These are phyloP conservation scores for Melastoma malabathricum DNA, from an alignment of 345 rosid species.

Conservation along the genomic window DNA sequence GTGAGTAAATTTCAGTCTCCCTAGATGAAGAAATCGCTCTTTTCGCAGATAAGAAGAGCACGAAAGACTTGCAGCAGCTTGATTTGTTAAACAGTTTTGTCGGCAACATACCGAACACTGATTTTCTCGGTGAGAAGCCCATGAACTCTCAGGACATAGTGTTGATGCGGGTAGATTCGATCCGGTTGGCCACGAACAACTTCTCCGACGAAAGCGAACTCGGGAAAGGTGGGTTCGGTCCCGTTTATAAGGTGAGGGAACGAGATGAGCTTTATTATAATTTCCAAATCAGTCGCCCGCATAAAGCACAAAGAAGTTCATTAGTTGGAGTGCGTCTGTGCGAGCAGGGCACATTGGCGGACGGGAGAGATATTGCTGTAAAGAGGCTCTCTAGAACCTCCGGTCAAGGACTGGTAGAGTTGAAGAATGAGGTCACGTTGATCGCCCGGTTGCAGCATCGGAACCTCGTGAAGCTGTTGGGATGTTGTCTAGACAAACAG, in stretches of 20 bases:
- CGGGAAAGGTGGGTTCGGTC: conserved; percentile 23
- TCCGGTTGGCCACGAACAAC: conserved; percentile 12
- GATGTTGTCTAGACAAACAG: conserved; percentile 10
- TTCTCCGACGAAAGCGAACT: conserved; percentile 15
- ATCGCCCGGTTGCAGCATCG: conserved; percentile 15
- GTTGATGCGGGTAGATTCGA: conserved; percentile 7
- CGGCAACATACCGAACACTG: not conserved
- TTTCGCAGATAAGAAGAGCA: not conserved
- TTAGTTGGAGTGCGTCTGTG: not conserved
- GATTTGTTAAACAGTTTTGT: not conserved
- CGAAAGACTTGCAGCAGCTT: conserved; percentile 13
- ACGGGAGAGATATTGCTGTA: conserved; percentile 7
- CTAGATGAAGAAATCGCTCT: too few relatives aligned
- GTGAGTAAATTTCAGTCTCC: too few relatives aligned
- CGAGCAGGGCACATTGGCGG: not conserved
- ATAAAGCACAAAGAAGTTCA: not conserved
- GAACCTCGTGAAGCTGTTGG: conserved; percentile 17
- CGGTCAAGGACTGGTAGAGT: conserved; percentile 16
- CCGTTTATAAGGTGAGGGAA: conserved; percentile 12
- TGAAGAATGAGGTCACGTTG: conserved; percentile 12
- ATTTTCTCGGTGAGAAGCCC: conserved; percentile 1
- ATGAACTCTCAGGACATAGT: conserved; percentile 13
- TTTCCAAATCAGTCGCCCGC: not conserved
- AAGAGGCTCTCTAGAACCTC: conserved; percentile 13
- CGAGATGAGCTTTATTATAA: not conserved